phyloP scores from a whole-genome alignment of 2,329 filamentous ascomycete genomes.

The Fusarium sp. region DNA sequence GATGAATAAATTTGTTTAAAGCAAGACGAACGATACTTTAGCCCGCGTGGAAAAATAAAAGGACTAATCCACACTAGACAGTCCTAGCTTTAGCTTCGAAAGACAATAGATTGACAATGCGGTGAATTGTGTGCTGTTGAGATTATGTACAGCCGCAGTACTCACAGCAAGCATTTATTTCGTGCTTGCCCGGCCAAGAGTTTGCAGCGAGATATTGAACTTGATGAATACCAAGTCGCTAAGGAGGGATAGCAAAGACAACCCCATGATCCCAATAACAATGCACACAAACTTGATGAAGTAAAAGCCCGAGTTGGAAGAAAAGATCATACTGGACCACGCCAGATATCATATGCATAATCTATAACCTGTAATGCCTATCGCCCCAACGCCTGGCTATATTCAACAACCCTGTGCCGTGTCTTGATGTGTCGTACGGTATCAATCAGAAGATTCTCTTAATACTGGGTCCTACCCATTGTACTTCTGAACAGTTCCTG shows the following conservation, averaged over 20 bases:
- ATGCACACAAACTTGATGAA: neutral
- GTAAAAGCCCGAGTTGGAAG: neutral
- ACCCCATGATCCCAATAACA: neutral
- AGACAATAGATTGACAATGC: too few species aligned
- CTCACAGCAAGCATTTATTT: too few species aligned
- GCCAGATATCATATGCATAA: constrained; percentile 24
- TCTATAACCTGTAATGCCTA: constrained; percentile 29
- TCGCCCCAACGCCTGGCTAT: constrained; percentile 44
- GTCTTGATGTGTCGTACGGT: constrained; percentile 1
- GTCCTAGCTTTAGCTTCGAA: too few species aligned
- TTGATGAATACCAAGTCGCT: too few species aligned
- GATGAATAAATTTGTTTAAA: too few species aligned
- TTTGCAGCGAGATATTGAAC: too few species aligned
- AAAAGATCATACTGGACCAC: constrained; percentile 1
- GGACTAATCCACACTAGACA: too few species aligned
- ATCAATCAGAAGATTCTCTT: constrained; percentile 48
- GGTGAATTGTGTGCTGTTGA: too few species aligned
- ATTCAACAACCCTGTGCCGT: constrained; percentile 7
- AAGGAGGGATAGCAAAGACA: neutral
- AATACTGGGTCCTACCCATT: constrained; percentile 54
- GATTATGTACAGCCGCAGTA: too few species aligned
- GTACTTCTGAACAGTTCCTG: constrained; percentile 49
- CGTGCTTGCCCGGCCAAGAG: too few species aligned
- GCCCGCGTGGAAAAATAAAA: too few species aligned
- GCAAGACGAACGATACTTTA: too few species aligned